Percentiles rank a stretch among this genome's conserved stretches.
These are phyloP conservation scores for Acacia melanoxylon DNA, from an alignment of 306 rosid species.

Conservation along the genomic window DNA sequence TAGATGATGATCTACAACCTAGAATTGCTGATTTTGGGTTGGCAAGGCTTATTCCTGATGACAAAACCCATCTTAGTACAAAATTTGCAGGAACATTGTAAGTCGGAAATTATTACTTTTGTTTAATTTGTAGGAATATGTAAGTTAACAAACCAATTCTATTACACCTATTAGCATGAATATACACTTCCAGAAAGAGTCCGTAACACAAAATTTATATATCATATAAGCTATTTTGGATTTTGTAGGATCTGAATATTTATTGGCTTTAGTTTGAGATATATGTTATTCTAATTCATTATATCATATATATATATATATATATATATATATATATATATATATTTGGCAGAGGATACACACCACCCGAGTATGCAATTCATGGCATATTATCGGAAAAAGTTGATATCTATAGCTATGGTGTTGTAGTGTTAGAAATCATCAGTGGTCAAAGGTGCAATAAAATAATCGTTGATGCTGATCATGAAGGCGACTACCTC, in stretches of 20 bases:
- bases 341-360: neutral
- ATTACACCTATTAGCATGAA: neutral
- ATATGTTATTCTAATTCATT: neutral
- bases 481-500: neutral
- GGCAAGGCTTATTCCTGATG: neutral
- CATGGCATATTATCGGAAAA: neutral
- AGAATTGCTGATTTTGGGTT: neutral
- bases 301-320: no score
- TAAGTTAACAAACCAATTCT: no score
- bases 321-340: no score
- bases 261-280: neutral
- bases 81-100: conserved; percentile 52
- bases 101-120: neutral
- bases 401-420: neutral
- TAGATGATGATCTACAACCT: neutral
- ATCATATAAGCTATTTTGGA: neutral
- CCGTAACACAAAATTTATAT: neutral
- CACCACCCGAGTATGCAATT: neutral
- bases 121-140: neutral
- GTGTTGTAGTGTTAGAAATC: neutral
- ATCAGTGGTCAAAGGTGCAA: neutral
- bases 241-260: neutral
- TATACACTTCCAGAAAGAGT: neutral
- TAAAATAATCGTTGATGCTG: neutral
- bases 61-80: neutral